These are phyloP conservation scores for Alternaria hordeiaustralica DNA, from an alignment of 2,329 filamentous ascomycete genomes.

Conservation along the genomic window DNA sequence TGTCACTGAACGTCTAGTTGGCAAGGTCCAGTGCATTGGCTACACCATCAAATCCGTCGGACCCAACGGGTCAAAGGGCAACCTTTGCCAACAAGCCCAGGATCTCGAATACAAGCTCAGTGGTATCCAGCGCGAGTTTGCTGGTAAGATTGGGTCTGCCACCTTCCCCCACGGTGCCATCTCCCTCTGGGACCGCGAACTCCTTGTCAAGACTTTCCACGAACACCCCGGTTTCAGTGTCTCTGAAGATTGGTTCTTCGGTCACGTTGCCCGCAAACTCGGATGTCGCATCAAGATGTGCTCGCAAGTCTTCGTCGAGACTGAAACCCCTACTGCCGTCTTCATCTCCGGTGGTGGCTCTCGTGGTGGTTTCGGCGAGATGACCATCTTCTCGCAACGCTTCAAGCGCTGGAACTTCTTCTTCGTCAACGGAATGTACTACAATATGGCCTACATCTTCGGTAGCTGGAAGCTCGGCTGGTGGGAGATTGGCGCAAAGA, in stretches of 20 bases:
- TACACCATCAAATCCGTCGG: slow-evolving; percentile 59
- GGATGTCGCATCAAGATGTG: slow-evolving; percentile 59
- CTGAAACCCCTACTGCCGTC: slow-evolving; percentile 55
- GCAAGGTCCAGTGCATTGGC: slow-evolving; percentile 48
- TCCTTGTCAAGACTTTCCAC: slow-evolving; percentile 55
- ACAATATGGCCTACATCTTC: slow-evolving; percentile 57
- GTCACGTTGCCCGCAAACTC: slow-evolving; percentile 54
- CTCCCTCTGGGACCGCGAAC: slow-evolving; percentile 56
- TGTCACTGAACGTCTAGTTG: slow-evolving; percentile 19
- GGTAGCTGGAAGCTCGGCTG: slow-evolving; percentile 56
- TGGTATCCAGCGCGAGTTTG: slow-evolving; percentile 55
- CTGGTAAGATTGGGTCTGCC: slow-evolving; percentile 54
- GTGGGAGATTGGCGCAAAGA: slow-evolving; percentile 59
- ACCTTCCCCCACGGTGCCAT: slow-evolving; percentile 61
- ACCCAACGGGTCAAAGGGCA: slow-evolving; percentile 42
- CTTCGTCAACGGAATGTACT: slow-evolving; percentile 57
- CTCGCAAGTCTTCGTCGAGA: slow-evolving; percentile 59
- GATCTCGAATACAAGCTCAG: slow-evolving; percentile 62
- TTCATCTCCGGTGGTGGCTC: slow-evolving; percentile 51
- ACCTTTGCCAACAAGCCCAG: slow-evolving; percentile 51
- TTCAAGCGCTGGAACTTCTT: slow-evolving; percentile 62
- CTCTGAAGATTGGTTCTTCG: slow-evolving; percentile 62
- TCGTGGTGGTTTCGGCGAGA: slow-evolving; percentile 60
- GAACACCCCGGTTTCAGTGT: slow-evolving; percentile 59
- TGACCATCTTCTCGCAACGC: slow-evolving; percentile 60